Evolutionary conservation across 352 stramenopile genomes (phyloP).

Genomic region (Phytophthora citricola): DNA sequence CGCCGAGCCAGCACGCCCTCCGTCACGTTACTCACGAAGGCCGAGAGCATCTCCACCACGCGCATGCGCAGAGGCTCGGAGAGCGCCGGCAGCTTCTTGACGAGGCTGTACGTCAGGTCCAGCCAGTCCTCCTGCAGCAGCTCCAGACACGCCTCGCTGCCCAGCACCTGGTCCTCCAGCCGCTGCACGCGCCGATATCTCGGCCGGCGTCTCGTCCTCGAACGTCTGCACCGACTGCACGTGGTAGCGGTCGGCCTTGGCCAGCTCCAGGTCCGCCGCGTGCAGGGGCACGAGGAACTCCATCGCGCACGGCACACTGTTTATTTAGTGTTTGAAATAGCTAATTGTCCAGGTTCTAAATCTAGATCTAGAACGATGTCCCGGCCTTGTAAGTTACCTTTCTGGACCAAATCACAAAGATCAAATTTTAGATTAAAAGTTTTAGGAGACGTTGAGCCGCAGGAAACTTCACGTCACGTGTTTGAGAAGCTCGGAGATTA

Average conservation of each 20-base stretch:
- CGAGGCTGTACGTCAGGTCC: conserved; percentile 78
- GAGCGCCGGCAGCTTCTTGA: conserved; percentile 67
- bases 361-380: too few relatives aligned
- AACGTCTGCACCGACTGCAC: conserved; percentile 68
- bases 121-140: conserved; percentile 69
- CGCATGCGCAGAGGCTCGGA: conserved; percentile 62
- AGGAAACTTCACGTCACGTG: too few relatives aligned
- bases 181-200: conserved; percentile 50
- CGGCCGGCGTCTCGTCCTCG: conserved; percentile 56
- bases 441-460: too few relatives aligned
- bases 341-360: too few relatives aligned
- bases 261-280: conserved; percentile 75
- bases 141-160: conserved; percentile 56
- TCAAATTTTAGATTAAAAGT: too few relatives aligned
- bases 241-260: conserved; percentile 71
- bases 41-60: conserved; percentile 67
- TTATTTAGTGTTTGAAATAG: too few relatives aligned
- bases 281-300: conserved; percentile 86
- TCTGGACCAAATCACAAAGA: too few relatives aligned
- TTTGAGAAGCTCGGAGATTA: too few relatives aligned
- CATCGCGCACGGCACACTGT: conserved; percentile 24
- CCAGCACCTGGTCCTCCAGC: conserved; percentile 65
- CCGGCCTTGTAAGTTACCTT: too few relatives aligned
- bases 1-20: conserved; percentile 50
- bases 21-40: conserved; percentile 68